Evolutionary conservation across 495 filamentous ascomycete genomes (phyloP).

Genomic region (Aspergillus carlsbadensis): DNA sequence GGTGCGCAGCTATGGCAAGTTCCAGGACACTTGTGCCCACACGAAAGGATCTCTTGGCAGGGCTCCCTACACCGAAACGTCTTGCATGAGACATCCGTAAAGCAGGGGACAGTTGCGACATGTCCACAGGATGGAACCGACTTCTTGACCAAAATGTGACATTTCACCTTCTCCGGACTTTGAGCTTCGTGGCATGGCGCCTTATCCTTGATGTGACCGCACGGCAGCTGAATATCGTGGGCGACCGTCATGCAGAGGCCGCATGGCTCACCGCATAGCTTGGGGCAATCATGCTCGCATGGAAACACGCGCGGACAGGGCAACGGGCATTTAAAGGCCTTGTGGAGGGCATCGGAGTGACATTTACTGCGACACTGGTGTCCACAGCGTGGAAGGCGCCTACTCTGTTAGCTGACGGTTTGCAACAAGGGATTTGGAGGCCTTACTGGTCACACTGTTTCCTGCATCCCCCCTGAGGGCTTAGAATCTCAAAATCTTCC

Average conservation of each 20-base stretch:
- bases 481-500: constrained; percentile 58
- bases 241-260: constrained; percentile 42
- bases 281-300: constrained; percentile 63
- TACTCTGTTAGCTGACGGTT: no score
- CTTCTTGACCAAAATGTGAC: constrained; percentile 38
- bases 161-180: constrained; percentile 34
- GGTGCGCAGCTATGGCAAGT: not conserved
- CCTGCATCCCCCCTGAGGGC: constrained; percentile 72
- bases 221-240: constrained; percentile 49
- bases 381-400: constrained; percentile 59
- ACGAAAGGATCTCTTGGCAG: not conserved
- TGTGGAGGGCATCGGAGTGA: constrained; percentile 65
- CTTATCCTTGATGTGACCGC: constrained; percentile 52
- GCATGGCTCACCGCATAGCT: constrained; percentile 60
- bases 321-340: constrained; percentile 61
- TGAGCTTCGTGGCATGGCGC: constrained; percentile 55
- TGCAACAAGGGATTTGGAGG: no score
- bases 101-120: constrained; percentile 48
- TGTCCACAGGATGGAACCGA: constrained; percentile 56
- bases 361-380: constrained; percentile 69
- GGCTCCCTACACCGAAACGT: not conserved
- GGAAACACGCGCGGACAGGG: constrained; percentile 53
- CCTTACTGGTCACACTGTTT: constrained; percentile 46
- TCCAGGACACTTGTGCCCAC: not conserved
- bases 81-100: constrained; percentile 32